These are phyloP conservation scores for Pseudocercospora eumusae DNA, from an alignment of 2,329 filamentous ascomycete genomes.

Conservation along the genomic window DNA sequence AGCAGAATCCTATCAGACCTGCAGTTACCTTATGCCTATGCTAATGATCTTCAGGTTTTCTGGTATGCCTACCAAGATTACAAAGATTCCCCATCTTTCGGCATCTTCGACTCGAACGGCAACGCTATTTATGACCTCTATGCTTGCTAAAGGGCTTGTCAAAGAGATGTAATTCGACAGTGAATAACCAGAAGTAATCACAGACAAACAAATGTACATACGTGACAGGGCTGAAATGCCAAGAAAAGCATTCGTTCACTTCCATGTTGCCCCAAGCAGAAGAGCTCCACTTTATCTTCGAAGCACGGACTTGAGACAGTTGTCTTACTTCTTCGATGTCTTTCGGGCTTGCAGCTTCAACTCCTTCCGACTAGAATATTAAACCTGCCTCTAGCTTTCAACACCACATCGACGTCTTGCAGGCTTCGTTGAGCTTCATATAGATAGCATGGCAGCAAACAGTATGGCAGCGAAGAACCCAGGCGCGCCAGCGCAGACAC, in stretches of 20 bases:
- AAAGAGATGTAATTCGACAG: not conserved
- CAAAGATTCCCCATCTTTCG: conserved; percentile 43
- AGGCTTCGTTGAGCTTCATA: too few relatives aligned
- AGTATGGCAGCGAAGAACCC: too few relatives aligned
- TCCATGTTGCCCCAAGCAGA: too few relatives aligned
- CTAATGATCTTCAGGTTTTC: conserved; percentile 51
- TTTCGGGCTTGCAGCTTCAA: too few relatives aligned
- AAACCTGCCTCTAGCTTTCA: too few relatives aligned
- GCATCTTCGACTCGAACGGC: conserved; percentile 42
- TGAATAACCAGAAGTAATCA: not conserved
- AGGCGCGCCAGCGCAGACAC: too few relatives aligned
- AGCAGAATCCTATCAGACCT: not conserved
- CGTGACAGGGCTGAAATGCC: not conserved
- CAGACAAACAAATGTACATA: not conserved
- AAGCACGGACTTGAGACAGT: too few relatives aligned
- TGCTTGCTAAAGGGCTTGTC: conserved; percentile 17
- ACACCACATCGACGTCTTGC: too few relatives aligned
- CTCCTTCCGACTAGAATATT: too few relatives aligned
- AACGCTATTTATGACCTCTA: conserved; percentile 39
- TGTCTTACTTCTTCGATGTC: too few relatives aligned
- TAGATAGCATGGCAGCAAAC: too few relatives aligned
- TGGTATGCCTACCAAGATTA: conserved; percentile 65
- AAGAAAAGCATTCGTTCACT: not conserved
- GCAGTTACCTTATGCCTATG: not conserved
- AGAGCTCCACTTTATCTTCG: too few relatives aligned